Evolutionary conservation across 2,329 filamentous ascomycete genomes (phyloP), one percentile per base, ranked within the genome.

Genomic region (Diaporthe velutina): DNA sequence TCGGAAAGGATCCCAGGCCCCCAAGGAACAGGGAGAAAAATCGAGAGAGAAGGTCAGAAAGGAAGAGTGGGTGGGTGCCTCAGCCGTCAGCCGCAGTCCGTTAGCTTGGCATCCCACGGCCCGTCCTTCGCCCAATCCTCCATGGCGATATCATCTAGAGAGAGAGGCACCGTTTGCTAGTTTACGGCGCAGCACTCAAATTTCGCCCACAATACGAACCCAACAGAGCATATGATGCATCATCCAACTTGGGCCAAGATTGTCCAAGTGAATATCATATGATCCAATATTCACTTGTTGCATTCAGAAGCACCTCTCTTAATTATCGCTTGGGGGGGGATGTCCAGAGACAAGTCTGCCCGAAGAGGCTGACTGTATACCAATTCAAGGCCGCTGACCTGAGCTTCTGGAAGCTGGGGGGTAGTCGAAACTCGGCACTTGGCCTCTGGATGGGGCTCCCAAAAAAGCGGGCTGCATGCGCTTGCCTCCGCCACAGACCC

Each of bases 11-110:
- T 25, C 40, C 3, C 33, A 28, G 48, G 48, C 45, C 33, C 64
- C n/a, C 33, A 52, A 67, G 13, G 12, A 19, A n/a, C 38, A 35
- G 19, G 48, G 13, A 48, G 40, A 45, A 8, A 60, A 28, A 60
- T 4, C 1, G 25, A 25, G n/a, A 25, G 55, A 25, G 15, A 61
- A 12, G 17, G 42, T 35, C 33, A 52, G n/a, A 40, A 54, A 52
- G 48, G 25, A 13, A 40, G 33, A 7, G 64, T 12, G 42, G 33
- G 22, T 67, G 48, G 33, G 40, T 5, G 48, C n/a, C 48, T 12
- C 64, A 54, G 19, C n/a, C 28, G 64, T 68, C 64, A 68, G 64
- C 64, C 64, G 64, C 64, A 68, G 64, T 54, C 64, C 64, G 64
- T 33, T 25, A 54, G 64, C 48, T 68, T 54, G 64, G 64, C 64